Base-by-base conservation (phyloP, 2,329 filamentous ascomycete species). In the Grosmannia penicillata region DNA sequence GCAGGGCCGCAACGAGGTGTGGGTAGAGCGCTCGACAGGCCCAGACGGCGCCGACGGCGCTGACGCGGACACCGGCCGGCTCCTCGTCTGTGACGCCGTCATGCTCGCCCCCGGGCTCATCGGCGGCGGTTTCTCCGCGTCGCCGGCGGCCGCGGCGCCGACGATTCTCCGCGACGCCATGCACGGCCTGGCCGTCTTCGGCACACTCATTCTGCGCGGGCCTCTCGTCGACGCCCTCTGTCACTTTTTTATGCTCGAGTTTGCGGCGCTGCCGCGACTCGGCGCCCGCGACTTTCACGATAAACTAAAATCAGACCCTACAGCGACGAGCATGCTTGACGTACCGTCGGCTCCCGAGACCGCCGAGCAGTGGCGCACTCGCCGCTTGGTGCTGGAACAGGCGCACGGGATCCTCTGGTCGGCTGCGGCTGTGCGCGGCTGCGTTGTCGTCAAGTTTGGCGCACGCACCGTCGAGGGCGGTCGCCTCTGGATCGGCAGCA, bases 361-460 rank as follows among this genome's bases (percentile, higher is more conserved):
- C 6, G 11, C 31, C 6, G 56, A 59, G 14, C 47, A 59, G 30
- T 78, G 75, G 74, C 65, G 78, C 37, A 53, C 55, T 22, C 53
- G 53, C 36, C 68, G 80, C 43, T 61, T 80, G 17, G 53, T 56
- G 39, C 62, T 66, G 51, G 82, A 91, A 55, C 67, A 59, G 43
- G 52, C 58, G 9, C 62, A 69, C 35, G 71, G 71, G 14, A 57
- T 93, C 4, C 63, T 89, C 4, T 94, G 86, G 84, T 87, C 85
- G 21, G 83, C 82, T 11, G 82, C 86, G 13, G 71, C 70, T 21
- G 75, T 93, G 25, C 70, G 86, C 38, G 80, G 84, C 4, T 94
- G 89, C 51, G 79, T 91, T 4, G 69, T 95, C 21, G 80, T 96
- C 48, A 96, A 96, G 56, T 93, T 96, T 55, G 85, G 83, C 2